A percentile compares a stretch with the other conserved stretches of the same genome.
Evolutionary conservation across 495 filamentous ascomycete species (phyloP).

Genomic region (Talaromyces liani): DNA sequence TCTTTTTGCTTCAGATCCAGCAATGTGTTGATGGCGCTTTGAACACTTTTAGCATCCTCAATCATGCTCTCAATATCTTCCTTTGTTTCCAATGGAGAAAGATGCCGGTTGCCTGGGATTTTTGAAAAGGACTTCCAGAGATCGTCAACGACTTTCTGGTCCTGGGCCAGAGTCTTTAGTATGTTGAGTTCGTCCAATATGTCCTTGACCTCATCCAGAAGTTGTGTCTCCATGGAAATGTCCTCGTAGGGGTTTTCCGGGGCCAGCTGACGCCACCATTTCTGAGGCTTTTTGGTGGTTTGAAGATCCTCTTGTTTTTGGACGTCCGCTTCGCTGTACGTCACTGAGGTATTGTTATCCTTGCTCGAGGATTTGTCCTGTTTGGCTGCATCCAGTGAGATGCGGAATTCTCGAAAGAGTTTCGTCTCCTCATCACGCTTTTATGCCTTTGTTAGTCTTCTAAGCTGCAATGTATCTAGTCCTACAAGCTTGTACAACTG

Average conservation of each 20-base stretch:
- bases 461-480: too few species aligned
- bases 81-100: constrained; percentile 17
- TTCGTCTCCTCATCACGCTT: too few species aligned
- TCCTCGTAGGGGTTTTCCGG: constrained; percentile 9
- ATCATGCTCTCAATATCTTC: constrained; percentile 18
- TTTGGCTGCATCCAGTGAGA: too few species aligned
- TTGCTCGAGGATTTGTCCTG: too few species aligned
- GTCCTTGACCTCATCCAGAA: constrained; percentile 19
- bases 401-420: too few species aligned
- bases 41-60: constrained; percentile 14
- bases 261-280: too few species aligned
- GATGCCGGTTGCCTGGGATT: neutral
- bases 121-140: constrained; percentile 8
- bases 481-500: too few species aligned
- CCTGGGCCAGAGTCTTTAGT: constrained; percentile 19
- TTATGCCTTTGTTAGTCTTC: too few species aligned
- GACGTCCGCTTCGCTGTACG: too few species aligned
- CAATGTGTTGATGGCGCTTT: constrained; percentile 16
- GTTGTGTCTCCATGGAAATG: constrained; percentile 15
- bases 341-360: too few species aligned
- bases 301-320: too few species aligned
- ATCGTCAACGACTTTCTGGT: constrained; percentile 18
- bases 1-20: constrained; percentile 46
- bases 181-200: constrained; percentile 25
- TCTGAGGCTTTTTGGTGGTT: too few species aligned